Conservation (phyloP, 352 stramenopile genomes). For the Globisporangium megalacanthum region DNA sequence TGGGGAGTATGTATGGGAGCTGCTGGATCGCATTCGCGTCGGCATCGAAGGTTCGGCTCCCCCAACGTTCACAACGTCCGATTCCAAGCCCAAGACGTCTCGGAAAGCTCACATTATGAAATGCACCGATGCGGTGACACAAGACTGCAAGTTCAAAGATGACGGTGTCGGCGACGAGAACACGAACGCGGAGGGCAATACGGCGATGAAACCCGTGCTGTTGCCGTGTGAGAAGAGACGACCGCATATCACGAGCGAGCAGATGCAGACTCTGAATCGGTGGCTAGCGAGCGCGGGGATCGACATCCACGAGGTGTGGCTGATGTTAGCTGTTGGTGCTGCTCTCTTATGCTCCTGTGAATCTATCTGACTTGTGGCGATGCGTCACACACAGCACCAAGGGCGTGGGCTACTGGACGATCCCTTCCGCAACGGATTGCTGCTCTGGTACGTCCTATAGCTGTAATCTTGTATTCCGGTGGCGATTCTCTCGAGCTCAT, state of each 20-base stretch:
- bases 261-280: constrained; percentile 17
- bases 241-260: constrained; percentile 24
- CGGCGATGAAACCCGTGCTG: not conserved
- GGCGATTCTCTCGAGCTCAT: not conserved
- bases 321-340: not conserved
- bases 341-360: not conserved
- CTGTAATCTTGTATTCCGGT: not conserved
- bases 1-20: not conserved
- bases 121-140: not conserved
- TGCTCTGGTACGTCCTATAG: constrained; percentile 10
- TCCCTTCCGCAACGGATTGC: constrained; percentile 12
- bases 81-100: not conserved
- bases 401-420: constrained; percentile 13
- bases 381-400: not conserved
- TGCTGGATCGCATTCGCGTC: constrained; percentile 9
- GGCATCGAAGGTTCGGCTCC: not conserved
- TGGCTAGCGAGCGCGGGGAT: constrained; percentile 18
- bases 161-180: constrained; percentile 5
- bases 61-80: not conserved
- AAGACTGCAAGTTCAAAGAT: not conserved
- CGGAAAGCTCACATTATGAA: too few species aligned
- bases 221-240: constrained; percentile 5
- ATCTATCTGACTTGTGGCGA: not conserved
- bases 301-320: constrained; percentile 8
- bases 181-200: not conserved